These are phyloP conservation scores for Metarhizium brunneum DNA, from an alignment of 2,329 filamentous ascomycete genomes.

Conservation along the genomic window DNA sequence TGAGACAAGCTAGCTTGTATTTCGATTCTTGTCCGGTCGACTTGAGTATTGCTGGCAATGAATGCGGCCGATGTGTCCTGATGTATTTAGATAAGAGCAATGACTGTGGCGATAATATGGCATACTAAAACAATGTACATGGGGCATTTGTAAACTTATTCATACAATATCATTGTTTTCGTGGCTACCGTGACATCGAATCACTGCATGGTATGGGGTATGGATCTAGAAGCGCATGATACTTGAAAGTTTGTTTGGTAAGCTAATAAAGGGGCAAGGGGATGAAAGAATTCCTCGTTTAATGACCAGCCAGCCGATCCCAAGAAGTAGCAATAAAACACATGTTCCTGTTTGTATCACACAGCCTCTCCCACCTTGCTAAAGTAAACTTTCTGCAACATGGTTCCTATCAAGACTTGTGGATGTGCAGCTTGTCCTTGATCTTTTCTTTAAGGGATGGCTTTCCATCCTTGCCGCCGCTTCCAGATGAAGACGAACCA, in stretches of 20 bases:
- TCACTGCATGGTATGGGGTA: not conserved
- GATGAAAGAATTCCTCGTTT: too few relatives aligned
- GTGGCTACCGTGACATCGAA: not conserved
- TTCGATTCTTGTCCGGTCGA: not conserved
- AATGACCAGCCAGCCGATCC: too few relatives aligned
- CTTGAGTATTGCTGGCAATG: not conserved
- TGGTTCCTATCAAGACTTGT: slow-evolving; percentile 12
- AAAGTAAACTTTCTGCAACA: not conserved
- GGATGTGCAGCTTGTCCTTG: slow-evolving; percentile 57
- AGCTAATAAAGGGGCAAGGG: too few relatives aligned
- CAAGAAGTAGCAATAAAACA: too few relatives aligned
- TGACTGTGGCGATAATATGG: not conserved
- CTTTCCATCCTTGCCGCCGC: slow-evolving; percentile 21
- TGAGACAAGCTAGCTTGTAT: not conserved
- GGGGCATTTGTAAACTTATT: not conserved
- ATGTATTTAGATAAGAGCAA: not conserved
- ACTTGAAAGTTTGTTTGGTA: too few relatives aligned
- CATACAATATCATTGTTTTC: not conserved
- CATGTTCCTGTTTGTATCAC: not conserved
- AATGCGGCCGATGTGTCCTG: not conserved
- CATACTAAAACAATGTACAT: not conserved
- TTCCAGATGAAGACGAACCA: slow-evolving; percentile 2
- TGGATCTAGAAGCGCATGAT: not conserved
- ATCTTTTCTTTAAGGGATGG: slow-evolving; percentile 52
- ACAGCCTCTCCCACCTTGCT: not conserved